Conservation (phyloP, 2,329 filamentous ascomycete genomes). For the Ophiognomonia clavigignenti-juglandacearum region DNA sequence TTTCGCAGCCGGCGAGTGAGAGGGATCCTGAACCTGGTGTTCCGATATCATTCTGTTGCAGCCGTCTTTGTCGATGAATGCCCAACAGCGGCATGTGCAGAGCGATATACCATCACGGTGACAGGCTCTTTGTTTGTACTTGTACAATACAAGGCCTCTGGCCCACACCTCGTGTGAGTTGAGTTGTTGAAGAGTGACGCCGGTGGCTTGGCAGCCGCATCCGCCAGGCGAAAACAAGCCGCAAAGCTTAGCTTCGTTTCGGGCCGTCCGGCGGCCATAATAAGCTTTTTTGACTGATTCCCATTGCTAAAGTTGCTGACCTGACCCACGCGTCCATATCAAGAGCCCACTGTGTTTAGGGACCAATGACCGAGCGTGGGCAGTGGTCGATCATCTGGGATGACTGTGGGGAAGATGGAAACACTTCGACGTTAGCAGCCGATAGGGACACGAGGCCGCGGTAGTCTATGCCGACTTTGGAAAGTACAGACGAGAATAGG, state of each 20-base stretch:
- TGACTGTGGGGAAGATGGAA: neutral
- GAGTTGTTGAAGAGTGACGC: neutral
- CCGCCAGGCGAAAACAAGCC: neutral
- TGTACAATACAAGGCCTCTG: too few species aligned
- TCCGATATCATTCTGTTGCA: too few species aligned
- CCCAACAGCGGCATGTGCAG: too few species aligned
- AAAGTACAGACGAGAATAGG: slow-evolving; percentile 15
- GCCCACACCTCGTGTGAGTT: too few species aligned
- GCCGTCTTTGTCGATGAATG: too few species aligned
- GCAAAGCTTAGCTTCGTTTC: neutral
- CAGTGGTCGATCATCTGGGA: neutral
- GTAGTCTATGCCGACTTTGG: slow-evolving; percentile 6
- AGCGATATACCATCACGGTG: too few species aligned
- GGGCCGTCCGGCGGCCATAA: neutral
- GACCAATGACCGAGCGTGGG: neutral
- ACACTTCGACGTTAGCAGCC: neutral
- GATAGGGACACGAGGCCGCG: neutral
- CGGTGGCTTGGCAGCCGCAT: neutral
- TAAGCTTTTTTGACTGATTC: slow-evolving; percentile 5
- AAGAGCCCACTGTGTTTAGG: neutral
- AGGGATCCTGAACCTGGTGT: too few species aligned
- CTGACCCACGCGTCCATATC: neutral
- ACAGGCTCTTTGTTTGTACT: too few species aligned
- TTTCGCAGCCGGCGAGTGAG: too few species aligned
- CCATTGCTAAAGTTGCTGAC: slow-evolving; percentile 7